Conservation (phyloP, 2,329 filamentous ascomycete genomes). For the Botrytis aclada region DNA sequence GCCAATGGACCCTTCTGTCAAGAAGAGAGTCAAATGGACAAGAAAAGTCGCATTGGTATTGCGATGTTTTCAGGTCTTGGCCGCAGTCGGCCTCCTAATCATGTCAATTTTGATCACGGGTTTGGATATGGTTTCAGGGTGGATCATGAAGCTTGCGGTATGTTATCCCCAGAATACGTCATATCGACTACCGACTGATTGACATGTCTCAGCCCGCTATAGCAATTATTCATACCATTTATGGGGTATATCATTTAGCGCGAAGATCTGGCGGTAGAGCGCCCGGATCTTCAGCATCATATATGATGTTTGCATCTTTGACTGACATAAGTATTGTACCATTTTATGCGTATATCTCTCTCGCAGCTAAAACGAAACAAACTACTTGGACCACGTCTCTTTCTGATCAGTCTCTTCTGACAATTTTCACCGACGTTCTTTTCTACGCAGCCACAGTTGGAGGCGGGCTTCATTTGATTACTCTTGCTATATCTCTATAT, state of each 20-base stretch:
- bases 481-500: conserved; percentile 69
- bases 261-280: conserved; percentile 68
- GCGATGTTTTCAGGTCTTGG: conserved; percentile 64
- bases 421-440: conserved; percentile 61
- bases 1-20: conserved; percentile 67
- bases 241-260: conserved; percentile 77
- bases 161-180: conserved; percentile 35
- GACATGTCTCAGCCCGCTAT: conserved; percentile 63
- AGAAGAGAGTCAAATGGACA: conserved; percentile 66
- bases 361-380: conserved; percentile 42
- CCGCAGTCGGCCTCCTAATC: conserved; percentile 67
- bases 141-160: conserved; percentile 76
- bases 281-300: conserved; percentile 78
- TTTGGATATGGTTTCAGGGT: conserved; percentile 61
- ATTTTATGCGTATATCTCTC: conserved; percentile 55
- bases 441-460: conserved; percentile 66
- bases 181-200: conserved; percentile 23
- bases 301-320: conserved; percentile 78
- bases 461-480: conserved; percentile 67
- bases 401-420: conserved; percentile 49
- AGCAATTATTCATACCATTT: conserved; percentile 67
- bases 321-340: conserved; percentile 60
- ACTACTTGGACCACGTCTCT: conserved; percentile 67
- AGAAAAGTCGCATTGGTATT: conserved; percentile 68
- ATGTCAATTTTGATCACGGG: conserved; percentile 75